Evolutionary conservation across 306 rosid species (phyloP), one percentile per base, ranked within the genome.

Genomic region (Cyclanthera cordifolia): DNA sequence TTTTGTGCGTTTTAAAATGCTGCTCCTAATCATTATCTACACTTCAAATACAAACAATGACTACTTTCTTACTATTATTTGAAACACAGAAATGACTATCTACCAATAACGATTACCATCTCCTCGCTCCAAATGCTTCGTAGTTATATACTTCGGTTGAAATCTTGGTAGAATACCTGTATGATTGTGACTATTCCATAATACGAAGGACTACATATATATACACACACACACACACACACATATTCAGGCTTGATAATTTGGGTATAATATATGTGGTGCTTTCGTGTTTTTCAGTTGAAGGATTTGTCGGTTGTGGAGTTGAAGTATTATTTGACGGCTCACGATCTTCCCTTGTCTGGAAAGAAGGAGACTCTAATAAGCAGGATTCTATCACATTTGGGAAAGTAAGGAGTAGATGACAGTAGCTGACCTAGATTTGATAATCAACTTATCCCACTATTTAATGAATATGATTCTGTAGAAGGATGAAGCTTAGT

Each of bases 281-380:
- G 51, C 19, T 16, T 47, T 15, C 19, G 19, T 47, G 75, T 76
- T 82, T 72, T 80, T 85, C 96, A 92, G 96, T 79, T 89, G 79
- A 85, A 92, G 87, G 95, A 92, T 75, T 64, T 92, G 81, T 85
- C 98, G 0, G 89, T 87, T 41, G 76, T 71, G 49, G 90, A 89
- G 80, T 74, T 92, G 68, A 89, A 89, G 75, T 80, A 72, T 73
- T 92, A 87, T 80, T 85, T 92, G 68, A 70, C 83, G 37, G 91
- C 93, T 13, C 81, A 87, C 54, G 83, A 78, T 78, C 96, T 92
- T 85, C 93, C 98, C 2, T 82, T 89, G 77, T 75, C 88, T 34
- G 96, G 98, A 51, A 92, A 85, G 86, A 92, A 92, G 77, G 96
- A 89, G 70, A 84, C 85, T 64, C 49, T 92, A 78, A 78, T 89